Conservation (phyloP, 345 rosid species). For the Pistacia vera region DNA sequence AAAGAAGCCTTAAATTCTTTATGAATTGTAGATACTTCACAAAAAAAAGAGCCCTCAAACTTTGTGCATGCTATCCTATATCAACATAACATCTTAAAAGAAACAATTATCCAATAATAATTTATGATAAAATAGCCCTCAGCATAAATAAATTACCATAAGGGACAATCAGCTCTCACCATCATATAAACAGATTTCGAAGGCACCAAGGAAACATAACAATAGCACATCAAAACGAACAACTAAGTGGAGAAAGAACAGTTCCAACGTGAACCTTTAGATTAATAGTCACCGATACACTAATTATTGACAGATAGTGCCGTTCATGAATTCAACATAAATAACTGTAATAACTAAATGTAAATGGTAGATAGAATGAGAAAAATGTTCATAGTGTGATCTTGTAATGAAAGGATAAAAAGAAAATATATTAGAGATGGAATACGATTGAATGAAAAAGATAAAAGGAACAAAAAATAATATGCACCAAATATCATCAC, state of each 20-base stretch:
- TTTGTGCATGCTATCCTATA: neutral
- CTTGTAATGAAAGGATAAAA: neutral
- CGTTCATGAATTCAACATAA: neutral
- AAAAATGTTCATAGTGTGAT: neutral
- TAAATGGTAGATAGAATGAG: neutral
- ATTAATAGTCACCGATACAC: neutral
- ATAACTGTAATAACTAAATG: neutral
- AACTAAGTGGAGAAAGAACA: neutral
- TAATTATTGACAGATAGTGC: neutral
- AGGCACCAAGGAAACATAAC: neutral
- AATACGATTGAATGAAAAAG: neutral
- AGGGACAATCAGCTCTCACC: neutral
- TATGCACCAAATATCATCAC: constrained; percentile 11
- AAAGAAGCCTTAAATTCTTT: neutral
- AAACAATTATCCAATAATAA: neutral
- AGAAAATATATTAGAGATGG: neutral
- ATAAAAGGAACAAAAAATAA: neutral
- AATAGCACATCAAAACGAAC: neutral
- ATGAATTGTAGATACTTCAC: neutral
- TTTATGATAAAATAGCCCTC: neutral
- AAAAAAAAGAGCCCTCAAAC: neutral
- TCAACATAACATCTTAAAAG: neutral
- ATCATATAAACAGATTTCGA: neutral
- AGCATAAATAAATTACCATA: neutral
- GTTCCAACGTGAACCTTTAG: neutral